Evolutionary conservation across 306 rosid species (phyloP).

Genomic region (Senna siamea): DNA sequence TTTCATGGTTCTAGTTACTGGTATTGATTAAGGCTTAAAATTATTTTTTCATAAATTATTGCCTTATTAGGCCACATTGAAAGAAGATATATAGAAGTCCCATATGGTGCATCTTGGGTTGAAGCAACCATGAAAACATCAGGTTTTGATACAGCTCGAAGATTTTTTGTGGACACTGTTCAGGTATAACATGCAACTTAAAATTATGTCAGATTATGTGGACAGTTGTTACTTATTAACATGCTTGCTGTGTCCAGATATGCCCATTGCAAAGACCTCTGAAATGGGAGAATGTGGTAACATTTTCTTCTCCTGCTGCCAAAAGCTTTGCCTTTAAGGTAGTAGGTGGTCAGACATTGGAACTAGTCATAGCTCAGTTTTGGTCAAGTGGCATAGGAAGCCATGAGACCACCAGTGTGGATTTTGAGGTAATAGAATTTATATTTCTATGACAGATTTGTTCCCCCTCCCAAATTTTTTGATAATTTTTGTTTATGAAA

Average conservation of each 20-base stretch:
- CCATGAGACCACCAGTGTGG: slow-evolving; percentile 71
- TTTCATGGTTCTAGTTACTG: slow-evolving; percentile 29
- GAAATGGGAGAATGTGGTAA: slow-evolving; percentile 78
- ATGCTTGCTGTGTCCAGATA: slow-evolving; percentile 63
- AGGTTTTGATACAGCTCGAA: slow-evolving; percentile 84
- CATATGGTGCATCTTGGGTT: slow-evolving; percentile 87
- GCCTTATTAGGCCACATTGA: slow-evolving; percentile 80
- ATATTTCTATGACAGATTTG: slow-evolving; percentile 29
- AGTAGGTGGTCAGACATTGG: slow-evolving; percentile 91
- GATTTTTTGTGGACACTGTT: slow-evolving; percentile 81
- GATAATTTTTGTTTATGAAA: slow-evolving; percentile 21
- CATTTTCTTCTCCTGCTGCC: slow-evolving; percentile 77
- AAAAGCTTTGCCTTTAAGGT: slow-evolving; percentile 83
- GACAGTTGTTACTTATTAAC: slow-evolving; percentile 45
- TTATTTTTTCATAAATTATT: slow-evolving; percentile 33
- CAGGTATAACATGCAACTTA: slow-evolving; percentile 64
- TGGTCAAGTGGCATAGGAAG: slow-evolving; percentile 98
- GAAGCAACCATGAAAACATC: slow-evolving; percentile 85
- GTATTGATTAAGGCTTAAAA: neutral
- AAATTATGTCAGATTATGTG: slow-evolving; percentile 24
- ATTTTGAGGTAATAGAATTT: slow-evolving; percentile 77
- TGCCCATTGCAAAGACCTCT: slow-evolving; percentile 81
- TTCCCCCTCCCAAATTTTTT: slow-evolving; percentile 12
- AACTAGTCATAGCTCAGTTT: slow-evolving; percentile 84
- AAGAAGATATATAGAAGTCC: slow-evolving; percentile 87